Percentiles rank a stretch among this genome's conserved stretches.
phyloP scores from a whole-genome alignment of 208 protist genomes.

The Acanthamoeba royreba region DNA sequence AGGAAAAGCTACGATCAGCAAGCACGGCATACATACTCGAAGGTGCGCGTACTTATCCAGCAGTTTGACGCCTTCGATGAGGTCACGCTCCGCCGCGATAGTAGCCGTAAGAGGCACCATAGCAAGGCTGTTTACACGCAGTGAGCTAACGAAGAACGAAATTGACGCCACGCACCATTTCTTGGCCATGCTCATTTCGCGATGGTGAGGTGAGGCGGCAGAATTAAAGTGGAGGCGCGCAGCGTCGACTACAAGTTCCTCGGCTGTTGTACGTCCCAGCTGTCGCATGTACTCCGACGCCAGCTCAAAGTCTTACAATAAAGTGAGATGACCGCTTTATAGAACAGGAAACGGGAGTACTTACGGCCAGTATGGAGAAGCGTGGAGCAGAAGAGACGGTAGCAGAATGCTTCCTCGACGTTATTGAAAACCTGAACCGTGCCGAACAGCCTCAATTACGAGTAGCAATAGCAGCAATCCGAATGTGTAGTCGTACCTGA shows the following conservation, averaged over 20 bases:
- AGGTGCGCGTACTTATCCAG: background rate
- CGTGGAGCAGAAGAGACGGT: background rate
- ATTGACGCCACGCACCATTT: background rate
- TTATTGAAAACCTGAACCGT: background rate
- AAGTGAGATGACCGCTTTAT: background rate
- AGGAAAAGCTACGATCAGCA: background rate
- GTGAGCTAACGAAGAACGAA: background rate
- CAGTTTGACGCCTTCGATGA: background rate
- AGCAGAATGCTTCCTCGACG: background rate
- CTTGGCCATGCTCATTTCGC: background rate
- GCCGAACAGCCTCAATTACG: background rate
- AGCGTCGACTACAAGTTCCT: background rate
- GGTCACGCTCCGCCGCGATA: background rate
- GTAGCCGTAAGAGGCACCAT: background rate
- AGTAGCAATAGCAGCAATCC: background rate
- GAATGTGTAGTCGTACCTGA: background rate
- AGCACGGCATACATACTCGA: background rate
- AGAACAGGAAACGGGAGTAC: background rate
- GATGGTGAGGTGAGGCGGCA: background rate
- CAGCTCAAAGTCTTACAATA: background rate
- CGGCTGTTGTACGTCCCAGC: background rate
- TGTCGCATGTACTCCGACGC: background rate
- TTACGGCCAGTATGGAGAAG: background rate
- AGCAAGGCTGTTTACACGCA: background rate
- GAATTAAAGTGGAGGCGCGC: background rate